phyloP scores from a whole-genome alignment of 768 basidiomycete genomes.

The Termitomyces sp. region DNA sequence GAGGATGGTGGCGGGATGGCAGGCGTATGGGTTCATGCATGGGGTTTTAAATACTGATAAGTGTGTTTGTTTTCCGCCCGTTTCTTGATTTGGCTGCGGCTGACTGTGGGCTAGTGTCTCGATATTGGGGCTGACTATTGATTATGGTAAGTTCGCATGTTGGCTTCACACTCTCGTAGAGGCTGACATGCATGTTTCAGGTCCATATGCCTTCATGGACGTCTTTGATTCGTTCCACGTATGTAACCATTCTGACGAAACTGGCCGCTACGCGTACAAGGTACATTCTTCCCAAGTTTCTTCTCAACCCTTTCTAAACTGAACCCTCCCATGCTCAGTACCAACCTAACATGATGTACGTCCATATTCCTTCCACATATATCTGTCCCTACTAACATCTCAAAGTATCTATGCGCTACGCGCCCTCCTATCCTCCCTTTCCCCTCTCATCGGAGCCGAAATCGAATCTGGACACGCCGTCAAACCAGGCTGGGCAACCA shows the following conservation, averaged over 20 bases:
- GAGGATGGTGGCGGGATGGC: slow-evolving; percentile 93
- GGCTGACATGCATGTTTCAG: slow-evolving; percentile 30
- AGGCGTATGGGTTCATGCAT: slow-evolving; percentile 92
- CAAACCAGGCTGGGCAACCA: slow-evolving; percentile 56
- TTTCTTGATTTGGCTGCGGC: slow-evolving; percentile 10
- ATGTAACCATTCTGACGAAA: slow-evolving; percentile 86
- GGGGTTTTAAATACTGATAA: slow-evolving; percentile 98
- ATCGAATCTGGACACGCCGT: slow-evolving; percentile 50
- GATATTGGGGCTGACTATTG: slow-evolving; percentile 71
- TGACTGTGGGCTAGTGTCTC: slow-evolving; percentile 51
- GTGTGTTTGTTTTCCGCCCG: slow-evolving; percentile 29
- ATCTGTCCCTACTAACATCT: neutral
- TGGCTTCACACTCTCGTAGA: neutral
- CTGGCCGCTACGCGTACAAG: slow-evolving; percentile 74
- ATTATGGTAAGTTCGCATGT: slow-evolving; percentile 49
- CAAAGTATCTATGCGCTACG: slow-evolving; percentile 73
- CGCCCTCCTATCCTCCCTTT: slow-evolving; percentile 71
- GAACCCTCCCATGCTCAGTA: slow-evolving; percentile 32
- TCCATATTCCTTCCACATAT: neutral
- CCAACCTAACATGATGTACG: slow-evolving; percentile 81
- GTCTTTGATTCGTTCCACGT: slow-evolving; percentile 82
- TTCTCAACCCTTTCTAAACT: neutral
- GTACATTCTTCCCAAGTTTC: slow-evolving; percentile 19
- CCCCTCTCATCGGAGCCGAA: slow-evolving; percentile 88
- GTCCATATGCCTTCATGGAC: slow-evolving; percentile 95